phyloP scores from a whole-genome alignment of 805 yeast genomes.

The Sungouiozyma intestinalis region DNA sequence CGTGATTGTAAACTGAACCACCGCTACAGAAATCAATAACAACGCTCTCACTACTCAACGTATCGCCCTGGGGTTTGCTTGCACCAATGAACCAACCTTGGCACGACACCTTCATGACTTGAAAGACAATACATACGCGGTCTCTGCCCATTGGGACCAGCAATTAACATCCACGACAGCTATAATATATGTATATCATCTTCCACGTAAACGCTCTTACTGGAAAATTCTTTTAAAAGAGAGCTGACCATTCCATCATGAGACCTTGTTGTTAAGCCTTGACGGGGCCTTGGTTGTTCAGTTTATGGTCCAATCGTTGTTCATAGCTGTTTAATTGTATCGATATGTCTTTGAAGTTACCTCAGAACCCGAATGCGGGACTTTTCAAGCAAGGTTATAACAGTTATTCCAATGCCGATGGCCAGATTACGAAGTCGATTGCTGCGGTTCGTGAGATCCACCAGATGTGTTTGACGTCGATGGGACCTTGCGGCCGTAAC shows the following conservation, averaged over 20 bases:
- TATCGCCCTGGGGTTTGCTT: too few relatives aligned
- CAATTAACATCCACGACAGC: too few relatives aligned
- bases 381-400: constrained; percentile 93
- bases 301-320: not conserved
- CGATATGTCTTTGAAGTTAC: constrained; percentile 77
- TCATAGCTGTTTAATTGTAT: not conserved
- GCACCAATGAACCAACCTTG: too few relatives aligned
- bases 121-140: too few relatives aligned
- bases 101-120: too few relatives aligned
- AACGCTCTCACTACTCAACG: not conserved
- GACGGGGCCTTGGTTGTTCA: too few relatives aligned
- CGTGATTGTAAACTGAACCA: too few relatives aligned
- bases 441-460: constrained; percentile 92
- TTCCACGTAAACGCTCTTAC: not conserved
- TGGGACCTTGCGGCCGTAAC: constrained; percentile 97
- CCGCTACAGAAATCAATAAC: not conserved
- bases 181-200: too few relatives aligned
- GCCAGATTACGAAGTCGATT: constrained; percentile 86
- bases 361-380: constrained; percentile 87
- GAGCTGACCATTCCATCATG: not conserved
- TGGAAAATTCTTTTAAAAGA: not conserved
- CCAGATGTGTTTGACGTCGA: constrained; percentile 81
- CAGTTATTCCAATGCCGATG: constrained; percentile 79
- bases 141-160: too few relatives aligned
- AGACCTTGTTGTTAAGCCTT: too few relatives aligned